These are phyloP conservation scores for Peronospora farinosa DNA, from an alignment of 352 stramenopile species.

Conservation along the genomic window DNA sequence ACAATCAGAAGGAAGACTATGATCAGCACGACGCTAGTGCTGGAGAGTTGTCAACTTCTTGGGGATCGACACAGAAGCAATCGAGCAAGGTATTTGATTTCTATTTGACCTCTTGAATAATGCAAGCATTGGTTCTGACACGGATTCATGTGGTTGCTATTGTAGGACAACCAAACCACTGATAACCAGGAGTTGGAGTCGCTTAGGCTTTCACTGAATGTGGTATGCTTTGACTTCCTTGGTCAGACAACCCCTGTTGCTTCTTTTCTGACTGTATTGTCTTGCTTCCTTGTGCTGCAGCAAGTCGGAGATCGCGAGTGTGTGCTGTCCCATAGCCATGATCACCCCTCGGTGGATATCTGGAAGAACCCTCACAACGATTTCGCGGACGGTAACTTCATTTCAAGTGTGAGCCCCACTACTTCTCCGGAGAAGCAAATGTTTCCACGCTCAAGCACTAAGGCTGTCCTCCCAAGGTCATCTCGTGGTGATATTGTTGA, in stretches of 20 bases:
- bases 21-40: conserved; percentile 7
- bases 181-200: conserved; percentile 29
- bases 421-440: conserved; percentile 32
- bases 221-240: conserved; percentile 22
- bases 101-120: background rate
- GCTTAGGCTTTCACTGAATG: conserved; percentile 11
- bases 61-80: conserved; percentile 11
- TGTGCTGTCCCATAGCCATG: conserved; percentile 7
- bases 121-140: conserved; percentile 8
- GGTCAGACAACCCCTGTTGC: background rate
- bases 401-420: conserved; percentile 19
- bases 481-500: conserved; percentile 15
- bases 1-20: conserved; percentile 39
- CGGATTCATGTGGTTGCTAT: conserved; percentile 3
- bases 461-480: conserved; percentile 5
- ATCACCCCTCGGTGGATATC: conserved; percentile 20
- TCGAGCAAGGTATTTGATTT: conserved; percentile 22
- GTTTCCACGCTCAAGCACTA: conserved; percentile 17
- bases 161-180: conserved; percentile 18
- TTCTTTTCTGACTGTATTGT: conserved; percentile 6
- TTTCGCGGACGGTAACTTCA: conserved; percentile 21
- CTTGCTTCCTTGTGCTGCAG: background rate
- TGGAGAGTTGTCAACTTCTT: conserved; percentile 12
- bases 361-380: conserved; percentile 33
- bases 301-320: conserved; percentile 14